Evolutionary conservation across 2,329 filamentous ascomycete species (phyloP).

Genomic region (Colletotrichum siamense): DNA sequence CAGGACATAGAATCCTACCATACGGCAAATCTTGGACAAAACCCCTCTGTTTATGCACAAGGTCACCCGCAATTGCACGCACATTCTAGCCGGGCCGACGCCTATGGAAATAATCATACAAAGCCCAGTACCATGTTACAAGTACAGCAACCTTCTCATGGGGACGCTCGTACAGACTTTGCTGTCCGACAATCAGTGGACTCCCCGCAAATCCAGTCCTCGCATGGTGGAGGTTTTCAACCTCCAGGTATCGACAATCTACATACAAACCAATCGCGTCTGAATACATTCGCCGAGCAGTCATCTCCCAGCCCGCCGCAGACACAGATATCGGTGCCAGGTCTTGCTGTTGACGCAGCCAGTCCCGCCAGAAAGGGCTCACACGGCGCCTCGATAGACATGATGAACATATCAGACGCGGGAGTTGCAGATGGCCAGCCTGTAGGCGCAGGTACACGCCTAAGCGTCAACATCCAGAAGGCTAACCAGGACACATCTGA

Average conservation of each 20-base stretch:
- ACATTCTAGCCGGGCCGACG: neutral
- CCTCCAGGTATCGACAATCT: neutral
- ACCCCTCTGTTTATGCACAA: neutral
- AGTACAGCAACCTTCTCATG: neutral
- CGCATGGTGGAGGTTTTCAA: neutral
- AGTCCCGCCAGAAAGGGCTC: neutral
- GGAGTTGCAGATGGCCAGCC: neutral
- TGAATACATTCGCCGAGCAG: neutral
- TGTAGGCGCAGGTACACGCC: neutral
- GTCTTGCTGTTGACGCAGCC: neutral
- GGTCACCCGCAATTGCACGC: neutral
- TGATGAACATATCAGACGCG: neutral
- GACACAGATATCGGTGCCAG: neutral
- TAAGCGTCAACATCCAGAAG: conserved; percentile 23
- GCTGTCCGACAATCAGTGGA: neutral
- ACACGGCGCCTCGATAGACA: neutral
- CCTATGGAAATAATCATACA: neutral
- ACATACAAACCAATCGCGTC: neutral
- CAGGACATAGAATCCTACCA: neutral
- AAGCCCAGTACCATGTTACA: neutral
- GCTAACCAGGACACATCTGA: conserved; percentile 28
- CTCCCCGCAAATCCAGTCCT: neutral
- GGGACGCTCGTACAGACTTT: neutral
- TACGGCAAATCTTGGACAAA: neutral
- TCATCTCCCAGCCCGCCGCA: neutral